phyloP scores from a whole-genome alignment of 148 eudicot genomes.

The Chenopodium berlandieri region DNA sequence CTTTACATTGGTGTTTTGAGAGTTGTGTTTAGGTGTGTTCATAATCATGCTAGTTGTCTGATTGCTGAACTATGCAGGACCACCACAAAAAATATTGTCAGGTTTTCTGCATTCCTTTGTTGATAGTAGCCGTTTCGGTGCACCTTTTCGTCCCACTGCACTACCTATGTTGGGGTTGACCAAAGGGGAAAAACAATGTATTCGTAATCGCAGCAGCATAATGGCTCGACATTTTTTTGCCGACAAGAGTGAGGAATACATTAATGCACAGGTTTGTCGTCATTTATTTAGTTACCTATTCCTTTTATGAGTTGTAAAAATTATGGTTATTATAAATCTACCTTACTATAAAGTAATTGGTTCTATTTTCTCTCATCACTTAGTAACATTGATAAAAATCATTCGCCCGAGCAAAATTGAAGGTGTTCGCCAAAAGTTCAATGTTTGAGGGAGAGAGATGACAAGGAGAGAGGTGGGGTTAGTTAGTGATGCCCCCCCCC shows the following conservation, averaged over 20 bases:
- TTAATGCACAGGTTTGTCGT: constrained; percentile 73
- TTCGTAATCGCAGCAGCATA: constrained; percentile 89
- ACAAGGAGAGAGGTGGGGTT: background rate
- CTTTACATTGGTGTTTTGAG: background rate
- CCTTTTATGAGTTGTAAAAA: background rate
- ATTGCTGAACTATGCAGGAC: constrained; percentile 53
- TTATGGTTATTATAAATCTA: background rate
- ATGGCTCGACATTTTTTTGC: constrained; percentile 95
- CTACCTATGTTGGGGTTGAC: constrained; percentile 90
- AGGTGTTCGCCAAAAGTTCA: background rate
- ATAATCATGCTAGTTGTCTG: background rate
- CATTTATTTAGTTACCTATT: background rate
- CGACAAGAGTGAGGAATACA: constrained; percentile 86
- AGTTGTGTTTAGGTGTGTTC: background rate
- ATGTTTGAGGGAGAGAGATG: background rate
- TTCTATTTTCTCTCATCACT: background rate
- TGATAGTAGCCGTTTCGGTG: constrained; percentile 63
- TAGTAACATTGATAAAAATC: background rate
- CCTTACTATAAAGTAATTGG: too few species aligned
- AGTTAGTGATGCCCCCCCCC: background rate
- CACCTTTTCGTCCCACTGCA: constrained; percentile 71
- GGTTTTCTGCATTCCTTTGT: constrained; percentile 93
- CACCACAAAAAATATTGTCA: constrained; percentile 86
- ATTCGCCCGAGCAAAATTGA: background rate
- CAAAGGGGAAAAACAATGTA: constrained; percentile 87